Base-by-base conservation (phyloP, 2,329 filamentous ascomycete genomes). In the Hypoxylon sp. region DNA sequence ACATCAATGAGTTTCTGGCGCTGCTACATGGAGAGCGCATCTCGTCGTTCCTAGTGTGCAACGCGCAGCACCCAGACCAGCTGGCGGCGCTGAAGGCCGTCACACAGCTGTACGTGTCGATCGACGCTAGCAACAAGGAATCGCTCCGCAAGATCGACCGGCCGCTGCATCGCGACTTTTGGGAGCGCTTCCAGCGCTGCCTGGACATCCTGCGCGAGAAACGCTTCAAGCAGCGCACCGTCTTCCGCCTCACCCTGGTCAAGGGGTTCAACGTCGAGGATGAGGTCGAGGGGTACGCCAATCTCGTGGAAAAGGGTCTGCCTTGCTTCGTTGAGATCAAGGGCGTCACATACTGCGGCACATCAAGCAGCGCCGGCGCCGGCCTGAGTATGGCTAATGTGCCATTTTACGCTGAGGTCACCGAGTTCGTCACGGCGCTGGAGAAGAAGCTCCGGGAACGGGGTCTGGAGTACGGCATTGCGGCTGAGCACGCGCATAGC, bases 201-300 rank as follows among this genome's bases (percentile, higher is more conserved):
- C 81, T 97, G 23, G 91, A 95, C 52, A 96, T 99, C 56, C 76
- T 97, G 15, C 84, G 89, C 11, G 88, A 89, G 69, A 89, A 90
- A 72, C 84, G 93, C 29, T 88, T 90, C 75, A 81, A 86, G 45
- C 93, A 97, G 69, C 87, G 93, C 45, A 97, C 94, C 4, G 94
- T 97, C 3, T 97, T 96, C 78, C 86, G 94, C 1, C 81, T 97
- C 3, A 97, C 93, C 0, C 85, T 99, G 2, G 94, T 97, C 68
- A 97, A 97, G 75, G 93, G 92, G 2, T 97, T 99, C 81, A 97
- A 99, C 69, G 85, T 97, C 59, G 93, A 96, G 16, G 92, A 96
- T 62, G 94, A 97, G 71, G 91, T 87, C 4, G 82, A 87, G 59
- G 93, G 93, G 3, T 97, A 99, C 67, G 93, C 93, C 0, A 86